A percentile compares a stretch with the other conserved stretches of the same genome.
Evolutionary conservation across 2,329 filamentous ascomycete genomes (phyloP).

Genomic region (Corinectria fuckeliana): DNA sequence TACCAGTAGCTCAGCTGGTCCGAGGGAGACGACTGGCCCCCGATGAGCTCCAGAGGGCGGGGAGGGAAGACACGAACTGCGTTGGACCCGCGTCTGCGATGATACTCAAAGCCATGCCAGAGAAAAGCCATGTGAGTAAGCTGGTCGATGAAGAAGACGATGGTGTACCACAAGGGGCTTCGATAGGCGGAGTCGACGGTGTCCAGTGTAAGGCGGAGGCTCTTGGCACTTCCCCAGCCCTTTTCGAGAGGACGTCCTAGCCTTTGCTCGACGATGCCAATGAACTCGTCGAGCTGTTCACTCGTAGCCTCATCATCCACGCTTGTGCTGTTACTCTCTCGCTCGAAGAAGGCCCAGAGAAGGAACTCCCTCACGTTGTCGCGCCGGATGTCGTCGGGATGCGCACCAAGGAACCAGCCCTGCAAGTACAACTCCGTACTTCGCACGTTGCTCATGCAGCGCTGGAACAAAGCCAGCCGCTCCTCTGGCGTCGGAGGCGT

Average conservation of each 20-base stretch:
- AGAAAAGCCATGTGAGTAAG: conserved; percentile 53
- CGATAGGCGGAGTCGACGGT: conserved; percentile 65
- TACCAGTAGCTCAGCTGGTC: conserved; percentile 68
- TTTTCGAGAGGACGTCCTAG: conserved; percentile 57
- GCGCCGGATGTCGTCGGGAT: conserved; percentile 61
- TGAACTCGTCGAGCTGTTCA: conserved; percentile 52
- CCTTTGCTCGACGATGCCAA: conserved; percentile 60
- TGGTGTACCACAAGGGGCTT: conserved; percentile 68
- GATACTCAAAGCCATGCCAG: conserved; percentile 58
- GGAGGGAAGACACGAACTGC: conserved; percentile 60
- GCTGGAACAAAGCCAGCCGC: conserved; percentile 62
- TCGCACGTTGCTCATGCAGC: conserved; percentile 60
- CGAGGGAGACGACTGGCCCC: conserved; percentile 55
- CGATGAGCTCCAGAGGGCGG: conserved; percentile 57
- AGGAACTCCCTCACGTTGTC: conserved; percentile 74
- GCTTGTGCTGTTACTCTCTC: conserved; percentile 37
- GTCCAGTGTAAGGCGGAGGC: conserved; percentile 71
- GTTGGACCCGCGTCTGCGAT: conserved; percentile 46
- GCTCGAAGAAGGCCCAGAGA: conserved; percentile 71
- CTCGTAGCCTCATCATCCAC: conserved; percentile 40
- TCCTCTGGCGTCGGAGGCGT: conserved; percentile 51
- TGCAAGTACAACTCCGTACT: conserved; percentile 63
- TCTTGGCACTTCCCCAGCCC: conserved; percentile 62
- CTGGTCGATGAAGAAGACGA: conserved; percentile 63
- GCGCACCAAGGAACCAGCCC: conserved; percentile 71